phyloP scores from a whole-genome alignment of 2,329 filamentous ascomycete species.

The Westerdykella ornata region DNA sequence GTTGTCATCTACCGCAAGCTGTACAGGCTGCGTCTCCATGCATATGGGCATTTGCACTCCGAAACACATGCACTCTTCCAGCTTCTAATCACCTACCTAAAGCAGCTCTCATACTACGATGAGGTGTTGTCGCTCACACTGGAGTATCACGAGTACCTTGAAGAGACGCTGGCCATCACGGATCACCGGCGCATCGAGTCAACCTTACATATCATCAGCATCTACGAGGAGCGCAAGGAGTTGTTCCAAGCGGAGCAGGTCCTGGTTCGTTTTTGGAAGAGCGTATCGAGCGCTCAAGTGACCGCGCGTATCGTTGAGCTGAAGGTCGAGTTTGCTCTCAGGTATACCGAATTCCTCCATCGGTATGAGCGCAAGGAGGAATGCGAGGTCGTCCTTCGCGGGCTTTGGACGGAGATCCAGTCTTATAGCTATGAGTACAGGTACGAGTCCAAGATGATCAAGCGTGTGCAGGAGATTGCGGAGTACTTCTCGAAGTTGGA shows the following conservation, averaged over 20 bases:
- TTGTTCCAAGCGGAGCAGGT: constrained; percentile 20
- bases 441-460: constrained; percentile 17
- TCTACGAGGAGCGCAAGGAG: constrained; percentile 21
- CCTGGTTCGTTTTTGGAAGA: constrained; percentile 19
- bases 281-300: constrained; percentile 9
- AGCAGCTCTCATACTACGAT: constrained; percentile 13
- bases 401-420: constrained; percentile 17
- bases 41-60: constrained; percentile 17
- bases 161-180: constrained; percentile 11
- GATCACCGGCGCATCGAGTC: constrained; percentile 17
- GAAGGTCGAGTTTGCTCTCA: constrained; percentile 16
- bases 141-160: constrained; percentile 14
- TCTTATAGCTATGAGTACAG: constrained; percentile 17
- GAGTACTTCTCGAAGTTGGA: constrained; percentile 15
- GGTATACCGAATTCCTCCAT: constrained; percentile 17
- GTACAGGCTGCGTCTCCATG: constrained; percentile 15
- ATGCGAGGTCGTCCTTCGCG: constrained; percentile 18
- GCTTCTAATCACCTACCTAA: constrained; percentile 15
- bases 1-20: constrained; percentile 19
- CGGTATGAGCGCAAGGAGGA: constrained; percentile 18
- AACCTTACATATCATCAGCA: constrained; percentile 11
- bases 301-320: constrained; percentile 14
- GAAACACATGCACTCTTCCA: constrained; percentile 15
- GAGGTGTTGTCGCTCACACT: constrained; percentile 14
- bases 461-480: constrained; percentile 14